Evolutionary conservation across 2,329 filamentous ascomycete species (phyloP).

Genomic region (Ophioceras dolichostomum): DNA sequence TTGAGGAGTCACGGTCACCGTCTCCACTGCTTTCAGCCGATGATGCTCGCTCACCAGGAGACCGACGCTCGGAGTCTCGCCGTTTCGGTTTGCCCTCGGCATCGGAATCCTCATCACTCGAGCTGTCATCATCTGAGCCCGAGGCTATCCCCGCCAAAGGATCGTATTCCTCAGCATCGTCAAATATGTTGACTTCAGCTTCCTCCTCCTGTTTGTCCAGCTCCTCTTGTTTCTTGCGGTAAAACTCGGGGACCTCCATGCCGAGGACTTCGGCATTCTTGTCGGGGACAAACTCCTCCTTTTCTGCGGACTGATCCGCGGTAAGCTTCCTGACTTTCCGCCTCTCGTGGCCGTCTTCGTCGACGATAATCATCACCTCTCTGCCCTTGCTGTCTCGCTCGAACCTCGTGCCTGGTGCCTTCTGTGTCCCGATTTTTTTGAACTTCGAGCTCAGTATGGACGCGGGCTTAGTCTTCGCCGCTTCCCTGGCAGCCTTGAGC

Average conservation of each 20-base stretch:
- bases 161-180: conserved; percentile 54
- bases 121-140: conserved; percentile 30
- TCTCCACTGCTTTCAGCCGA: too few relatives aligned
- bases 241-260: conserved; percentile 53
- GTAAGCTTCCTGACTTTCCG: conserved; percentile 47
- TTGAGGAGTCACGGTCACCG: too few relatives aligned
- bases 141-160: conserved; percentile 47
- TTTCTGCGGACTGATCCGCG: conserved; percentile 20
- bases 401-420: conserved; percentile 42
- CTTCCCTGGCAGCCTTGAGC: conserved; percentile 48
- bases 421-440: conserved; percentile 49
- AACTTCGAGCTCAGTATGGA: conserved; percentile 46
- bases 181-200: conserved; percentile 53
- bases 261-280: conserved; percentile 45
- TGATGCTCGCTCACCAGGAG: background rate
- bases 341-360: conserved; percentile 55
- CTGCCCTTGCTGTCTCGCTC: conserved; percentile 48
- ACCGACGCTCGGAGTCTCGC: conserved; percentile 6
- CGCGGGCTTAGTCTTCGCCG: conserved; percentile 41
- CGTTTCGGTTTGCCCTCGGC: conserved; percentile 4
- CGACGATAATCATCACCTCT: conserved; percentile 52
- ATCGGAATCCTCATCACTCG: conserved; percentile 7
- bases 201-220: conserved; percentile 37
- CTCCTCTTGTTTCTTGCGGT: conserved; percentile 30
- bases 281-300: conserved; percentile 31